Conservation (phyloP, 768 basidiomycete genomes). For the Termitomyces sp. region DNA sequence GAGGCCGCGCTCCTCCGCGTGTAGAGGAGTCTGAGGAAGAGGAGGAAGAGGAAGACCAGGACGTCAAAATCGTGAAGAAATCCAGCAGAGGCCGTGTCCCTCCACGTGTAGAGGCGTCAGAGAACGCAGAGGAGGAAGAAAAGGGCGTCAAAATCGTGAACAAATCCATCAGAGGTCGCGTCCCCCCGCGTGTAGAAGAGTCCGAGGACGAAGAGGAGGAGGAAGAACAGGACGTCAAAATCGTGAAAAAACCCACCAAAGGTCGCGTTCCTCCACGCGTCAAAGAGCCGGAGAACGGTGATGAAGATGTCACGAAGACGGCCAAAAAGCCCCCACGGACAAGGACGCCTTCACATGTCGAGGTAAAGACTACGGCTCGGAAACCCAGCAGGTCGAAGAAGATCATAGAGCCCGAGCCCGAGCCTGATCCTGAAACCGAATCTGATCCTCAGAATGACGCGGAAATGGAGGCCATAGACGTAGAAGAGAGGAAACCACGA, state of each 20-base stretch:
- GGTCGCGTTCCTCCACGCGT: not conserved
- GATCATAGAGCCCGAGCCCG: not conserved
- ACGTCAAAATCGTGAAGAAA: too few species aligned
- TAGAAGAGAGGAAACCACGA: constrained; percentile 6
- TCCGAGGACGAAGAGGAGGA: constrained; percentile 2
- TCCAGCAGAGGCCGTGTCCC: too few species aligned
- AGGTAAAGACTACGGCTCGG: not conserved
- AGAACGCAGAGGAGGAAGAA: too few species aligned
- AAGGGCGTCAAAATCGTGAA: too few species aligned
- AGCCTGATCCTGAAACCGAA: not conserved
- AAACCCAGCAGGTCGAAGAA: constrained; percentile 8
- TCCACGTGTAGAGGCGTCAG: too few species aligned
- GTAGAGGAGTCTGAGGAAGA: too few species aligned
- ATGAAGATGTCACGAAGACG: constrained; percentile 2
- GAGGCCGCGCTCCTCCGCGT: too few species aligned
- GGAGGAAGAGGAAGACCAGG: too few species aligned
- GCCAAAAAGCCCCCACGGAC: constrained; percentile 12
- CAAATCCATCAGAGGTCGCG: constrained; percentile 5
- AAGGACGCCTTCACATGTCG: constrained; percentile 1
- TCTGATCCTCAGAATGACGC: not conserved
- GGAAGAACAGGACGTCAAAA: not conserved
- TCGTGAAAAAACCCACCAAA: constrained; percentile 4
- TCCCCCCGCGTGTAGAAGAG: not conserved
- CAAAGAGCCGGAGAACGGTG: constrained; percentile 1
- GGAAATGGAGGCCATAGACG: constrained; percentile 6